Percentiles rank a stretch among this genome's conserved stretches.
These are phyloP conservation scores for Capronia coronata DNA, from an alignment of 2,329 filamentous ascomycete genomes.

Conservation along the genomic window DNA sequence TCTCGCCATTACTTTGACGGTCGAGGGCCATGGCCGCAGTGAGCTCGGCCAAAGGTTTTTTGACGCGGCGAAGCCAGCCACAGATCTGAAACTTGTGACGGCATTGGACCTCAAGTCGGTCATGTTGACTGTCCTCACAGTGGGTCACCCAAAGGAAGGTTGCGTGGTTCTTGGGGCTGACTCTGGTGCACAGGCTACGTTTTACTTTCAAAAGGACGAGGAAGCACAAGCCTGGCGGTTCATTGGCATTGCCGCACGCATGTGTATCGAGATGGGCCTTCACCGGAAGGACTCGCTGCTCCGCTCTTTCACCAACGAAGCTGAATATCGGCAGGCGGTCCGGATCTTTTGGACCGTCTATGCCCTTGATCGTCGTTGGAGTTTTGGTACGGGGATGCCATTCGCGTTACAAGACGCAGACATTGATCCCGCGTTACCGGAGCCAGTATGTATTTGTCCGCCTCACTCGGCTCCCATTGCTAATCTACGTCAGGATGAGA, in stretches of 20 bases:
- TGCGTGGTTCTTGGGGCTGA: neutral
- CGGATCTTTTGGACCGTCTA: slow-evolving; percentile 83
- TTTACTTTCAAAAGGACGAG: slow-evolving; percentile 78
- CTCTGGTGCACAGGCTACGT: slow-evolving; percentile 52
- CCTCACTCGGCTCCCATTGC: neutral
- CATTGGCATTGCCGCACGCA: slow-evolving; percentile 72
- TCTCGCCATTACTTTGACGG: slow-evolving; percentile 67
- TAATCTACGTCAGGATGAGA: slow-evolving; percentile 35
- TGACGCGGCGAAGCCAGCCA: slow-evolving; percentile 63
- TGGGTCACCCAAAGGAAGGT: slow-evolving; percentile 32
- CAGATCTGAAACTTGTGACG: slow-evolving; percentile 59
- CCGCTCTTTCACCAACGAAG: slow-evolving; percentile 59
- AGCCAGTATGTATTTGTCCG: slow-evolving; percentile 54
- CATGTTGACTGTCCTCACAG: slow-evolving; percentile 52
- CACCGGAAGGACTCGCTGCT: slow-evolving; percentile 69
- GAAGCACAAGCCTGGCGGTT: slow-evolving; percentile 81
- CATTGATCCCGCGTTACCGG: slow-evolving; percentile 70
- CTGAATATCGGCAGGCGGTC: slow-evolving; percentile 61
- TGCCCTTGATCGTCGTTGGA: slow-evolving; percentile 78
- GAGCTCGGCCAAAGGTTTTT: slow-evolving; percentile 66
- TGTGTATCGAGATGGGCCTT: slow-evolving; percentile 76
- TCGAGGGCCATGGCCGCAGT: slow-evolving; percentile 74
- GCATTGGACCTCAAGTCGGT: slow-evolving; percentile 53
- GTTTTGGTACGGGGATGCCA: slow-evolving; percentile 80
- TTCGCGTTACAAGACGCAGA: slow-evolving; percentile 80